Conservation (phyloP, 768 basidiomycete species). For the Agrocybe praecox region DNA sequence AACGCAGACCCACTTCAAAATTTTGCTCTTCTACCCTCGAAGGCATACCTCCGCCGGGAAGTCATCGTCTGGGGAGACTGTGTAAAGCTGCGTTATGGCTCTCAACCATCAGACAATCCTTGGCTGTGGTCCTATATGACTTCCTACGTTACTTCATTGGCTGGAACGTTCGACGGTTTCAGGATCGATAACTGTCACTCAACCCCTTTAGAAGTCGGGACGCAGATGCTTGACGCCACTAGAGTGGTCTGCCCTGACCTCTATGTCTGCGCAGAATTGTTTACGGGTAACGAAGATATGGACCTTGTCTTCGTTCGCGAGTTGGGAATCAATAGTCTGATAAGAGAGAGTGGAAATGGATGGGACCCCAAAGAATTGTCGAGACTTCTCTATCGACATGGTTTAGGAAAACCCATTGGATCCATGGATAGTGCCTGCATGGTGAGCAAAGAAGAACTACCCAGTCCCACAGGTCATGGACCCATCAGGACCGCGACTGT, state of each 20-base stretch:
- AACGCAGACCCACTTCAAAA: slow-evolving; percentile 91
- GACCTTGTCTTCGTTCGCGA: slow-evolving; percentile 90
- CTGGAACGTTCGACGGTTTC: slow-evolving; percentile 90
- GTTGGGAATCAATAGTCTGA: slow-evolving; percentile 90
- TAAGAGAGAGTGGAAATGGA: slow-evolving; percentile 94
- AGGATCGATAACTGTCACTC: slow-evolving; percentile 99
- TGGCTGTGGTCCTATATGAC: slow-evolving; percentile 96
- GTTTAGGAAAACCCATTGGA: slow-evolving; percentile 92
- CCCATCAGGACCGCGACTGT: slow-evolving; percentile 73
- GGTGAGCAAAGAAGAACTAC: slow-evolving; percentile 72
- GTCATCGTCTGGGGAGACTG: slow-evolving; percentile 99
- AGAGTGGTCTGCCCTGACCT: slow-evolving; percentile 87
- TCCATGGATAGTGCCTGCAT: slow-evolving; percentile 94
- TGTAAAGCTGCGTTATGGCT: slow-evolving; percentile 95
- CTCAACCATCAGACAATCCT: slow-evolving; percentile 77
- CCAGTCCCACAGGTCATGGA: slow-evolving; percentile 83
- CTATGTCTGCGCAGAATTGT: slow-evolving; percentile 97
- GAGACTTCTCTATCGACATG: slow-evolving; percentile 84
- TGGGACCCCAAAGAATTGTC: slow-evolving; percentile 91
- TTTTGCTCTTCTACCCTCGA: slow-evolving; percentile 91
- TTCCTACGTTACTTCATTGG: slow-evolving; percentile 79
- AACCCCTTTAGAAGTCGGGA: slow-evolving; percentile 96
- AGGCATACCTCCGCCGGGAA: slow-evolving; percentile 93
- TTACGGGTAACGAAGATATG: slow-evolving; percentile 94
- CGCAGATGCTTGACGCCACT: slow-evolving; percentile 89